Evolutionary conservation across 2,329 filamentous ascomycete species (phyloP), one percentile per base, ranked within the genome.

Genomic region (Fusarium siculi): DNA sequence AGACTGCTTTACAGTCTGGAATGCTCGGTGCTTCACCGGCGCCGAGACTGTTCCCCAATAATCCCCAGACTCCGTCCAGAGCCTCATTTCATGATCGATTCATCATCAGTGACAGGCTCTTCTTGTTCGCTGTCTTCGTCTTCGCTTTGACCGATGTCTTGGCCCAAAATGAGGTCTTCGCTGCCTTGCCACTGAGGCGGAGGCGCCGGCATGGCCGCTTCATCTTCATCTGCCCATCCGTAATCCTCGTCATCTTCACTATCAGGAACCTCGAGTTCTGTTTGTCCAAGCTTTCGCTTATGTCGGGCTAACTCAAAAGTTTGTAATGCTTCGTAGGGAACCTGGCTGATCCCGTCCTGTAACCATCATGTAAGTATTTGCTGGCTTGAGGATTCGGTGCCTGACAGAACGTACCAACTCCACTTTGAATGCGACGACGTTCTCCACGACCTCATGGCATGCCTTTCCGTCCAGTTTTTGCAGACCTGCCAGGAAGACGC

Each of bases 201-300:
- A 80, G 87, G 87, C 7, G 82, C 83, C 16, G 90, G 89, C 75
- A 91, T 82, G 56, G 87, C 85, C 62, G 88, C 87, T 63, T 92
- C 91, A 74, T 92, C 90, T 49, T 90, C 88, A 58, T 92, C 89
- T 43, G 87, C 88, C 92, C 92, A 94, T 19, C 91, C 92, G 76
- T 93, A 93, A 76, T 93, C 90, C 71, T 93, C 92, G 66, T 92
- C 90, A 36, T 87, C 88, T 47, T 91, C 89, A 70, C 89, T 92
- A 69, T 91, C 89, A 5, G 88, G 85, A 50, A 91, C 84, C 74
- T 91, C 89, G 54, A 89, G 83, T 58, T 87, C 88, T 9, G 90
- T 87, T 49, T 92, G 87, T 36, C 76, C 81, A 59, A 92, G 84
- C 79, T 94, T 90, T 75, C 92, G 87, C 82, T 94, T 94, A 82